Percentiles rank a stretch among this genome's conserved stretches.
Evolutionary conservation across 495 filamentous ascomycete genomes (phyloP).

Genomic region (Aspergillus hancockii): DNA sequence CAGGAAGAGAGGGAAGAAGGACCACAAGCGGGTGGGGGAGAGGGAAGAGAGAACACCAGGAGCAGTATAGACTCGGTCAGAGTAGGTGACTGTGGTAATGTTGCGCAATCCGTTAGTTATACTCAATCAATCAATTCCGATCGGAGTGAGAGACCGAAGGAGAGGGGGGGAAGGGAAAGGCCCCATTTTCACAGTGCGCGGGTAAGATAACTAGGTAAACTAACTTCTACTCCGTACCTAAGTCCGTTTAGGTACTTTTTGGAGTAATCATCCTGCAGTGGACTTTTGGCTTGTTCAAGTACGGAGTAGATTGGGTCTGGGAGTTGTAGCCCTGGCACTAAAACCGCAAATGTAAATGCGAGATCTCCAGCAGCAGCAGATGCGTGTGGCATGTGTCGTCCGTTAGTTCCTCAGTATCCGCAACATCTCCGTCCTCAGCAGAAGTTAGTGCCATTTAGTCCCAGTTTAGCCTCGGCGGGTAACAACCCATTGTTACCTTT

Average conservation of each 20-base stretch:
- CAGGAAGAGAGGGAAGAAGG: conserved; percentile 4
- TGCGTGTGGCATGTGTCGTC: not conserved
- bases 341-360: conserved; percentile 2
- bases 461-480: not conserved
- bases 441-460: not conserved
- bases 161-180: not conserved
- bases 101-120: conserved; percentile 25
- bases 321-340: conserved; percentile 6
- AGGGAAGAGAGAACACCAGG: not conserved
- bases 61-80: conserved; percentile 7
- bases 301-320: not conserved
- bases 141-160: conserved; percentile 13
- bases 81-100: conserved; percentile 10
- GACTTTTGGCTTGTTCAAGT: conserved; percentile 4
- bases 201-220: conserved; percentile 1
- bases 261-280: conserved; percentile 21
- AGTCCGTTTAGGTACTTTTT: conserved; percentile 11
- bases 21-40: conserved; percentile 4
- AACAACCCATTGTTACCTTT: conserved; percentile 2
- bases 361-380: conserved; percentile 1
- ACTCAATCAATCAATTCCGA: conserved; percentile 23
- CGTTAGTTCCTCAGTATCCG: conserved; percentile 6
- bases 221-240: not conserved
- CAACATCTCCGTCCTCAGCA: conserved; percentile 1
- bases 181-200: not conserved